These are phyloP conservation scores for Xylaria sp. DNA, from an alignment of 2,329 filamentous ascomycete genomes.

Conservation along the genomic window DNA sequence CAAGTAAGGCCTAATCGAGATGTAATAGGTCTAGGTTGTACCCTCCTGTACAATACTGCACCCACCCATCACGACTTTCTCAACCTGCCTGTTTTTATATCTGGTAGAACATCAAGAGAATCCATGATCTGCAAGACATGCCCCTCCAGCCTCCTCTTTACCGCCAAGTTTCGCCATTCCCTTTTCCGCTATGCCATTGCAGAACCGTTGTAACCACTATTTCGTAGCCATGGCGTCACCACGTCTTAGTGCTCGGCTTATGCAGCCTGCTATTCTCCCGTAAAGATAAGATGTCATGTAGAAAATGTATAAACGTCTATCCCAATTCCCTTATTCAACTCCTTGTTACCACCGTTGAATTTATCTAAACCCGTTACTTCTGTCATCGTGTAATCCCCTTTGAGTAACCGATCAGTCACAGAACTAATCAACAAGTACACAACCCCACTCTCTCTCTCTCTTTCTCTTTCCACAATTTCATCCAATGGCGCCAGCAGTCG, in stretches of 20 bases:
- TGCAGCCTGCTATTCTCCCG: neutral
- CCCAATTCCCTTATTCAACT: neutral
- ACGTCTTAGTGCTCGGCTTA: constrained; percentile 5
- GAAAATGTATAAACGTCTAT: constrained; percentile 5
- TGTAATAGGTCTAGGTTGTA: neutral
- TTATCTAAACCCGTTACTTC: neutral
- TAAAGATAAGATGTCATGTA: neutral
- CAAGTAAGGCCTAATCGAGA: neutral
- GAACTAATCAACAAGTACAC: neutral
- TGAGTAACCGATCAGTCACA: neutral
- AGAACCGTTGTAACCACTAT: neutral
- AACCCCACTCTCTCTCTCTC: neutral
- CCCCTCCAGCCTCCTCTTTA: constrained; percentile 11
- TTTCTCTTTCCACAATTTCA: neutral
- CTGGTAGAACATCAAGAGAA: neutral
- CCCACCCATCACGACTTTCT: constrained; percentile 17
- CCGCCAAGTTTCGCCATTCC: constrained; percentile 15
- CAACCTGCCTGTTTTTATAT: constrained; percentile 3
- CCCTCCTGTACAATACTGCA: neutral
- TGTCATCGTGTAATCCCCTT: neutral
- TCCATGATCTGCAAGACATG: constrained; percentile 25
- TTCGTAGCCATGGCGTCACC: constrained; percentile 36
- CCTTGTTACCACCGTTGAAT: neutral
- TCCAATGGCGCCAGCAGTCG: constrained; percentile 42
- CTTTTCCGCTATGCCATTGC: neutral